Evolutionary conservation across 1,139 yeast genomes (phyloP), one percentile per base, ranked within the genome.

Genomic region (Lodderomyces parapsilosis): DNA sequence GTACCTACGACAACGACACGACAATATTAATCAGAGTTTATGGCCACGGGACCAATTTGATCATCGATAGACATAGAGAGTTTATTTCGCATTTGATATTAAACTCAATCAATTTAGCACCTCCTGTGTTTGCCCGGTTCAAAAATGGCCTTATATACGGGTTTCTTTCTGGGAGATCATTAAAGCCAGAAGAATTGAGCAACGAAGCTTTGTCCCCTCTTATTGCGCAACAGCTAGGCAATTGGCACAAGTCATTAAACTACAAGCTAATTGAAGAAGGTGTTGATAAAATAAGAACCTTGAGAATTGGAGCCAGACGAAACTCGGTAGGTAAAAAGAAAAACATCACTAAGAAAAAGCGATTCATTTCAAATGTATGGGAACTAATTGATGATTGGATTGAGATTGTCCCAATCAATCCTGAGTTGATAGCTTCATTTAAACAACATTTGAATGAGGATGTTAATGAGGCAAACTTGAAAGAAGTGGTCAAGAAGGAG

Each of bases 131-230:
- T 56, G 84, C 88, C 3, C 65, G 88, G 38, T 84, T 86, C 56
- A 78, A 79, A 31, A 86, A 86, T 59, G 95, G 94, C 0, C 70
- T 86, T 41, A 76, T 86, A 11, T 86, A 86, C 56, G 91, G 88
- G 10, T 86, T 66, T 55, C 67, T 84, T 5, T 78, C 80, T 0
- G 95, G 94, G 9, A 63, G 84, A 34, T 76, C 90, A 1, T 65
- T 84, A 20, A 68, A 74, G n/a, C 77, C 82, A 15, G 63, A 65
- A 15, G 87, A 84, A 51, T 65, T 86, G 46, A 65, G 76, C 39
- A 58, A 72, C 42, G 67, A 68, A 3, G 54, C 59, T 17, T 55
- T 84, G 24, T 82, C 71, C 60, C 81, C 79, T 0, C 69, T 79
- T 24, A 80, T 86, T 32, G 86, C 93, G 0, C 79, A 78, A 43